Conservation (phyloP, 805 yeast genomes). For the Candida adriatica region DNA sequence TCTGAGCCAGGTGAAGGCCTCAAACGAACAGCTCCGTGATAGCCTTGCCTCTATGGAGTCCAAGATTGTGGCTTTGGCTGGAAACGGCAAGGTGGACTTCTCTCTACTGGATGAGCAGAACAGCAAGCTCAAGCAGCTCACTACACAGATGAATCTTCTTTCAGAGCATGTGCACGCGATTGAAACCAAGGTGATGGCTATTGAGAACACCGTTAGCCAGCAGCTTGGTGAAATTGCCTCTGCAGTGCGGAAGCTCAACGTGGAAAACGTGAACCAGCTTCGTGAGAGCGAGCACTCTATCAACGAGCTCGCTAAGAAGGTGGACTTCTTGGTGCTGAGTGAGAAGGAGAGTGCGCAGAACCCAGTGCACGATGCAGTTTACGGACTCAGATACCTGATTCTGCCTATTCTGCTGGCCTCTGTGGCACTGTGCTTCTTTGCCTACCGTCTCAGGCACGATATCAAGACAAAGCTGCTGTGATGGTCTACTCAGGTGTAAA, state of each 20-base stretch:
- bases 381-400: conserved; percentile 22
- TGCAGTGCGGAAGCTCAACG: conserved; percentile 14
- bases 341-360: conserved; percentile 20
- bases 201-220: conserved; percentile 3
- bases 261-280: conserved; percentile 18
- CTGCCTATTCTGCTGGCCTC: conserved; percentile 20
- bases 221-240: conserved; percentile 5
- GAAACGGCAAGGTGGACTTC: conserved; percentile 10
- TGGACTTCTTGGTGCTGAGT: conserved; percentile 17
- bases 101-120: conserved; percentile 17
- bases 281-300: conserved; percentile 20
- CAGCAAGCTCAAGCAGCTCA: conserved; percentile 9
- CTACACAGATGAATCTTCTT: neutral
- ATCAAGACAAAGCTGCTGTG: conserved; percentile 53
- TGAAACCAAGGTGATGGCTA: neutral
- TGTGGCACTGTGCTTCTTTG: conserved; percentile 36
- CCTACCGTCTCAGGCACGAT: conserved; percentile 52
- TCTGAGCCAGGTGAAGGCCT: conserved; percentile 7
- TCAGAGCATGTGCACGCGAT: conserved; percentile 1
- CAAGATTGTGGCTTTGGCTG: conserved; percentile 13
- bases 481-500: conserved; percentile 4
- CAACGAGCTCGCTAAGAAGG: conserved; percentile 13
- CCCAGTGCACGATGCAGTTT: conserved; percentile 20
- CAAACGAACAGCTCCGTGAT: conserved; percentile 15
- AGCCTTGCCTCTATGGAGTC: conserved; percentile 13